Evolutionary conservation across 208 protist genomes (phyloP).

Genomic region (Acanthamoeba comandoni): DNA sequence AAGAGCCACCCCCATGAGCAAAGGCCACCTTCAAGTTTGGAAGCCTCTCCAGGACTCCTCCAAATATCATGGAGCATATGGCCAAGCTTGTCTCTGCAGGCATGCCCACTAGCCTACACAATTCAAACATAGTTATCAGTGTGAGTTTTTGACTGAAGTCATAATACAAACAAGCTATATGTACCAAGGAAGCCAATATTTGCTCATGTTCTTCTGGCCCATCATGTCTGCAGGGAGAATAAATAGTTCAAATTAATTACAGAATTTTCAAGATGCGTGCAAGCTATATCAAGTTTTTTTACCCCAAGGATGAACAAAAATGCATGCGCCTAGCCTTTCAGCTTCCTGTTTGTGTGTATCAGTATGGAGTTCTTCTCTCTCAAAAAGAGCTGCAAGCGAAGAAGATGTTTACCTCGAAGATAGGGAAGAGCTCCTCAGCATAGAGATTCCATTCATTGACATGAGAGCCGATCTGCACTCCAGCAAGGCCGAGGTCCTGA

Average conservation of each 20-base stretch:
- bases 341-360: slow-evolving; percentile 58
- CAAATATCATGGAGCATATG: slow-evolving; percentile 90
- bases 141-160: too few relatives aligned
- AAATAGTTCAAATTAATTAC: too few relatives aligned
- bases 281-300: too few relatives aligned
- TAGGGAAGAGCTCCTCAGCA: slow-evolving; percentile 87
- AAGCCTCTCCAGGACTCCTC: slow-evolving; percentile 88
- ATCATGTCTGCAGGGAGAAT: slow-evolving; percentile 90
- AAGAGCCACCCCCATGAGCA: slow-evolving; percentile 90
- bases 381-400: background rate
- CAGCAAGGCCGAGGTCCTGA: slow-evolving; percentile 87
- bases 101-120: slow-evolving; percentile 90
- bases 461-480: slow-evolving; percentile 90
- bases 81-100: slow-evolving; percentile 89
- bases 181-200: slow-evolving; percentile 91
- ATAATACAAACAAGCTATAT: too few relatives aligned
- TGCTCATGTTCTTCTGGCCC: slow-evolving; percentile 84
- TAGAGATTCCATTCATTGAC: slow-evolving; percentile 89
- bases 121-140: too few relatives aligned
- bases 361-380: background rate
- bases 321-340: slow-evolving; percentile 81
- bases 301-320: slow-evolving; percentile 92
- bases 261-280: too few relatives aligned
- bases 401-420: slow-evolving; percentile 88
- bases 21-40: slow-evolving; percentile 88